These are phyloP conservation scores for Gardenia jasminoides DNA, from an alignment of 257 asterid species.

Conservation along the genomic window DNA sequence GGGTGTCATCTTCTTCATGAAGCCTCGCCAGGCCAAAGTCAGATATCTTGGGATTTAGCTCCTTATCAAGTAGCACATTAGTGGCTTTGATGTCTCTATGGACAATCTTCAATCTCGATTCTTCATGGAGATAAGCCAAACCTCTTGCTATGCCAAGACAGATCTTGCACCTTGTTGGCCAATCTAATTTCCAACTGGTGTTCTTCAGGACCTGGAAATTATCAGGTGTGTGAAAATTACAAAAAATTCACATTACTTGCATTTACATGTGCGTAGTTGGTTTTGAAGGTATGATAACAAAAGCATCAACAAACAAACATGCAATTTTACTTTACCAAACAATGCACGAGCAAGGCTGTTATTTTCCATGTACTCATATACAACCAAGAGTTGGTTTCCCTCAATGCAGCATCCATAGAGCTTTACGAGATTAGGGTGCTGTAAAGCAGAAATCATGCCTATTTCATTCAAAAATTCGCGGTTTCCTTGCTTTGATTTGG, in stretches of 20 bases:
- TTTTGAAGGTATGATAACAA: not conserved
- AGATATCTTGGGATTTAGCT: slow-evolving; percentile 39
- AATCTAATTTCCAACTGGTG: slow-evolving; percentile 27
- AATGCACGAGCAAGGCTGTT: slow-evolving; percentile 82
- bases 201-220: slow-evolving; percentile 26
- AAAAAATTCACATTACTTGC: not conserved
- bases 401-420: slow-evolving; percentile 78
- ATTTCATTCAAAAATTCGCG: slow-evolving; percentile 79
- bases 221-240: not conserved
- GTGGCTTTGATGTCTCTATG: slow-evolving; percentile 43
- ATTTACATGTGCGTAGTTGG: too few species aligned
- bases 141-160: slow-evolving; percentile 43
- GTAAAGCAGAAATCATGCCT: slow-evolving; percentile 87
- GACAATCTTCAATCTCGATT: slow-evolving; percentile 36
- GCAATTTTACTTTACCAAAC: slow-evolving; percentile 43
- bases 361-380: slow-evolving; percentile 79
- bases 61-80: slow-evolving; percentile 38
- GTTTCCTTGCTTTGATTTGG: slow-evolving; percentile 83
- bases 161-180: slow-evolving; percentile 35
- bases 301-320: not conserved
- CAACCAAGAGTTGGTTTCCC: slow-evolving; percentile 61
- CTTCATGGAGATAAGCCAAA: slow-evolving; percentile 39
- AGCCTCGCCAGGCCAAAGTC: slow-evolving; percentile 45
- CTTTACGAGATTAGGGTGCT: slow-evolving; percentile 73
- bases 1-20: slow-evolving; percentile 32